Percentiles rank a stretch among this genome's conserved stretches.
Conservation (phyloP, 2,329 filamentous ascomycete genomes). For the Botrytis fabae region DNA sequence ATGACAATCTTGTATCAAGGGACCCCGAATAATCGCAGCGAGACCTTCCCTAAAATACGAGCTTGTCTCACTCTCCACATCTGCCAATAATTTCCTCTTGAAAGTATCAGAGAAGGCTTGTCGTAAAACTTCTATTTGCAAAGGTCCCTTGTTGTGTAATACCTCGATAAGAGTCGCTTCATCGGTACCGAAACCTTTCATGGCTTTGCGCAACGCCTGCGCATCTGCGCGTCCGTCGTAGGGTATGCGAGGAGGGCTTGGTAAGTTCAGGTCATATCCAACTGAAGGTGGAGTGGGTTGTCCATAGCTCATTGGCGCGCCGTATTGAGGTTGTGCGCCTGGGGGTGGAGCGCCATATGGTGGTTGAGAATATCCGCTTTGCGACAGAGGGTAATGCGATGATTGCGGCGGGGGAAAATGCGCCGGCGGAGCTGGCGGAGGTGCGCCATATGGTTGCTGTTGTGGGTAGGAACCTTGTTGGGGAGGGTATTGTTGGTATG, state of each 20-base stretch:
- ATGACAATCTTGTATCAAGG: slow-evolving; percentile 73
- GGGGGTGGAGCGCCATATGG: slow-evolving; percentile 37
- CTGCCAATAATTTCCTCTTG: slow-evolving; percentile 68
- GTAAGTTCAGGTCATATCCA: slow-evolving; percentile 64
- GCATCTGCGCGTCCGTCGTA: slow-evolving; percentile 70
- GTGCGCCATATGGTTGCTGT: slow-evolving; percentile 48
- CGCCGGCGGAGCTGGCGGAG: slow-evolving; percentile 29
- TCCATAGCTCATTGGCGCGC: slow-evolving; percentile 5
- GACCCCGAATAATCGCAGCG: slow-evolving; percentile 74
- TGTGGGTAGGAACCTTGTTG: slow-evolving; percentile 40
- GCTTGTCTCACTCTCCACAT: slow-evolving; percentile 76
- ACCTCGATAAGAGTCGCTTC: slow-evolving; percentile 73
- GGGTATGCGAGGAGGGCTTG: slow-evolving; percentile 60
- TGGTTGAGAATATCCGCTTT: slow-evolving; percentile 23
- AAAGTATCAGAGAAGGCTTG: slow-evolving; percentile 64
- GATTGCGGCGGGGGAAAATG: slow-evolving; percentile 43
- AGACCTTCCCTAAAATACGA: slow-evolving; percentile 74
- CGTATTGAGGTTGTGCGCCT: slow-evolving; percentile 33
- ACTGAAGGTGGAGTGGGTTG: slow-evolving; percentile 65
- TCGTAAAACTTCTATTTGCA: slow-evolving; percentile 71
- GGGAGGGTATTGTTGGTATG: slow-evolving; percentile 21
- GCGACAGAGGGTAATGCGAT: slow-evolving; percentile 46
- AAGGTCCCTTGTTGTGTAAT: slow-evolving; percentile 71
- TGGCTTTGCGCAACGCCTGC: slow-evolving; percentile 71
- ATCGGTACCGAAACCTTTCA: slow-evolving; percentile 93